These are phyloP conservation scores for Annulohypoxylon nitens DNA, from an alignment of 495 filamentous ascomycete genomes.

Conservation along the genomic window DNA sequence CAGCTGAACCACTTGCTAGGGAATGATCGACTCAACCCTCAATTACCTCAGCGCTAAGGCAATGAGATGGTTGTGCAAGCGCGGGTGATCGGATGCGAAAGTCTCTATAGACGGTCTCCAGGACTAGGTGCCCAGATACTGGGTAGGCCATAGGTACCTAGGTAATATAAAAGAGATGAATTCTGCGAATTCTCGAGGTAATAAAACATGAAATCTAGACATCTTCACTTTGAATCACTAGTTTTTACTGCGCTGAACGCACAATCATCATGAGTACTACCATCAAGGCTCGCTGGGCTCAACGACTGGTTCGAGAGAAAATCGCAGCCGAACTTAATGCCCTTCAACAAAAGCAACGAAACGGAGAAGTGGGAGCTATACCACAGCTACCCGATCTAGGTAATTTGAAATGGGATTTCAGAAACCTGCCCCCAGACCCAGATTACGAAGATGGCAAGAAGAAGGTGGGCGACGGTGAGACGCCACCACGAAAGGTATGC, in stretches of 20 bases:
- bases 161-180: background rate
- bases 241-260: background rate
- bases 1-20: too few species aligned
- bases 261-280: background rate
- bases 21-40: too few species aligned
- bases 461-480: background rate
- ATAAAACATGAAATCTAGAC: background rate
- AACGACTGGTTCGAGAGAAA: conserved; percentile 2
- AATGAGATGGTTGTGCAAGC: too few species aligned
- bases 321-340: background rate
- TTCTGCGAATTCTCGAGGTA: background rate
- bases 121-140: background rate
- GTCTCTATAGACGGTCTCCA: background rate
- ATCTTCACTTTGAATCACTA: background rate
- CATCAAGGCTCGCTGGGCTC: background rate
- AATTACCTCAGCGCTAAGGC: too few species aligned
- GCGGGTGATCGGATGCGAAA: too few species aligned
- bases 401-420: background rate
- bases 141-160: background rate
- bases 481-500: background rate
- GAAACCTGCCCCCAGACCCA: background rate
- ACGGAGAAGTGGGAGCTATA: too few species aligned
- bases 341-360: background rate
- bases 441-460: background rate
- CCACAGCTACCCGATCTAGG: background rate